Percentiles rank a stretch among this genome's conserved stretches.
phyloP scores from a whole-genome alignment of 2,329 filamentous ascomycete genomes.

The Claviceps spartinae region DNA sequence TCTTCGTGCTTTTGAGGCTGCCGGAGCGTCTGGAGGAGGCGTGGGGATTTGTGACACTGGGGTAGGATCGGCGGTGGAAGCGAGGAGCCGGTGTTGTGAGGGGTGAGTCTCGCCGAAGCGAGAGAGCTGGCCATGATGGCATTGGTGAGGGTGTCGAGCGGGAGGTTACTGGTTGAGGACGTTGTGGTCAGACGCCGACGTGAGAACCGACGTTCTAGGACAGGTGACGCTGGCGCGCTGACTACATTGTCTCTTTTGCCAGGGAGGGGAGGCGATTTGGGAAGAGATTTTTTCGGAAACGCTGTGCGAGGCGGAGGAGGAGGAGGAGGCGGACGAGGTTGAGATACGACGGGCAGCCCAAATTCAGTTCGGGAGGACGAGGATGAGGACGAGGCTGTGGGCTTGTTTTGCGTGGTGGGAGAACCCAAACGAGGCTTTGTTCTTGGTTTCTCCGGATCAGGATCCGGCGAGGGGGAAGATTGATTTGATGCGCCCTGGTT shows the following conservation, averaged over 20 bases:
- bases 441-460: constrained; percentile 16
- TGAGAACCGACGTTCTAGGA: constrained; percentile 18
- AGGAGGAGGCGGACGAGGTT: not conserved
- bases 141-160: constrained; percentile 52
- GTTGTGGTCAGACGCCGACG: constrained; percentile 15
- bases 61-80: constrained; percentile 24
- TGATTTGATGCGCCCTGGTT: no score
- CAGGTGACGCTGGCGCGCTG: constrained; percentile 22
- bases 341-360: constrained; percentile 5
- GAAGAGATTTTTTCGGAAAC: not conserved
- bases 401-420: not conserved
- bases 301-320: constrained; percentile 3
- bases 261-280: constrained; percentile 4
- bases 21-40: constrained; percentile 54
- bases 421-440: constrained; percentile 6
- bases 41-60: constrained; percentile 32
- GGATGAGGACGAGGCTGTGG: constrained; percentile 2
- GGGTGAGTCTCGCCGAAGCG: constrained; percentile 45
- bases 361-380: constrained; percentile 7
- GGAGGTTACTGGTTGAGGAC: constrained; percentile 26
- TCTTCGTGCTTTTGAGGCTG: constrained; percentile 36
- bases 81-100: constrained; percentile 24
- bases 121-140: constrained; percentile 66
- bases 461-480: constrained; percentile 12
- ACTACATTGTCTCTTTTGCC: constrained; percentile 9